A percentile compares a stretch with the other conserved stretches of the same genome.
Evolutionary conservation across 2,329 filamentous ascomycete species (phyloP).

Genomic region (Camptophora hylomeconis): DNA sequence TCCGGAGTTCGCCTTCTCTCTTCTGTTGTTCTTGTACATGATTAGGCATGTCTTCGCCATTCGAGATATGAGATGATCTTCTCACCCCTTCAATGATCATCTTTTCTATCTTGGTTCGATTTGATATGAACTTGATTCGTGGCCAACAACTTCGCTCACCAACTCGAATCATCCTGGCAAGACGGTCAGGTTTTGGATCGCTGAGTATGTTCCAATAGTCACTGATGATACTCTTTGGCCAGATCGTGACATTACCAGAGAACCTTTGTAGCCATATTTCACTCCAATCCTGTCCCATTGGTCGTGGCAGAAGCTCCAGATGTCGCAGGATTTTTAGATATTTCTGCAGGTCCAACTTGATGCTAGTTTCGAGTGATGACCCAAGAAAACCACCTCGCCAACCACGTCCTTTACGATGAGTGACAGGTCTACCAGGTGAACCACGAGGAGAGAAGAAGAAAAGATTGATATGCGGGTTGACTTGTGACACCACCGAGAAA

Average conservation of each 20-base stretch:
- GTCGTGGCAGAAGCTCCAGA: constrained; percentile 78
- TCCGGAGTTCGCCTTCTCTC: too few relatives aligned
- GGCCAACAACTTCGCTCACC: constrained; percentile 84
- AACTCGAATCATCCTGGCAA: constrained; percentile 80
- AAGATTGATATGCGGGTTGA: constrained; percentile 95
- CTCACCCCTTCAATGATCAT: constrained; percentile 44
- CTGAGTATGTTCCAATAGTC: constrained; percentile 81
- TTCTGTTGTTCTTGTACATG: constrained; percentile 10
- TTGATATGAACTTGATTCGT: constrained; percentile 80
- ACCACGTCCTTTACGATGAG: constrained; percentile 80
- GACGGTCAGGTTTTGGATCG: constrained; percentile 61
- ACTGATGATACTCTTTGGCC: constrained; percentile 65
- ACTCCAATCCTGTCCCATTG: constrained; percentile 89
- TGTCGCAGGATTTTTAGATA: constrained; percentile 93
- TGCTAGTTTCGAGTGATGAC: constrained; percentile 80
- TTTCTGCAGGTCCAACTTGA: constrained; percentile 93
- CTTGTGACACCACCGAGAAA: constrained; percentile 76
- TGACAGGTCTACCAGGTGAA: constrained; percentile 82
- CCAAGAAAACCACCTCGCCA: constrained; percentile 95
- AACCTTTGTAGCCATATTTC: constrained; percentile 95
- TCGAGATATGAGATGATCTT: constrained; percentile 19
- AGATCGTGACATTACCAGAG: constrained; percentile 87
- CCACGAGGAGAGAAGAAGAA: constrained; percentile 97
- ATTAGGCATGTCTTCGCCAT: constrained; percentile 15
- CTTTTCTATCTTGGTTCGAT: constrained; percentile 72